Evolutionary conservation across 1,284 basidiomycete species (phyloP).

Genomic region (Apiotrichum siamense): DNA sequence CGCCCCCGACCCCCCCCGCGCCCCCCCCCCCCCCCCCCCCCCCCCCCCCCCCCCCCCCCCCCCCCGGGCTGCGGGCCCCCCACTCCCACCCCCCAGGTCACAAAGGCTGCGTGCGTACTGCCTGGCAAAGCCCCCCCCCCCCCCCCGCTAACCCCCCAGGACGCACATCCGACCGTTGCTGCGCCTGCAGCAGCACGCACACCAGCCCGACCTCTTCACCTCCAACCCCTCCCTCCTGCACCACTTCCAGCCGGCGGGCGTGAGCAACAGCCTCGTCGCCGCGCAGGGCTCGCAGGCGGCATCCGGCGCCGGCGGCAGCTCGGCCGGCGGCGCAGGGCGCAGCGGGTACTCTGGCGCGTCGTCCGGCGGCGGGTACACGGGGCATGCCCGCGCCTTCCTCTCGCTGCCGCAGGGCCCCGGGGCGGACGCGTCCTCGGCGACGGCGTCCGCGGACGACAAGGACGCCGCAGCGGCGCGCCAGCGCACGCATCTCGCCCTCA

Average conservation of each 20-base stretch:
- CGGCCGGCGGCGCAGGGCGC: conserved; percentile 30
- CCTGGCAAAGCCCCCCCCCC: too few relatives aligned
- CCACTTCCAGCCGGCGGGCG: conserved; percentile 34
- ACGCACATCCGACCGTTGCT: conserved; percentile 44
- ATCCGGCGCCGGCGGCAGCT: conserved; percentile 11
- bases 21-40: not conserved
- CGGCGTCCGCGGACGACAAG: conserved; percentile 24
- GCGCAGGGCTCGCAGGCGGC: conserved; percentile 24
- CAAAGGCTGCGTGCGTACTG: conserved; percentile 40
- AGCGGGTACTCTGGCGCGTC: conserved; percentile 33
- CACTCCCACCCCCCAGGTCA: not conserved
- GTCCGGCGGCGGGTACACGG: conserved; percentile 37
- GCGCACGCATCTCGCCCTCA: conserved; percentile 12
- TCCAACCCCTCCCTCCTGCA: conserved; percentile 46
- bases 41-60: not conserved
- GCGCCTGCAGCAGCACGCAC: conserved; percentile 28
- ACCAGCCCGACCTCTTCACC: conserved; percentile 44
- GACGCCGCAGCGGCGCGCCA: conserved; percentile 8
- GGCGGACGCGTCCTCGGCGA: conserved; percentile 24
- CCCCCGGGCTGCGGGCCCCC: conserved; percentile 10
- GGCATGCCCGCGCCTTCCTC: conserved; percentile 42
- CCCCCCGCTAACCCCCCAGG: too few relatives aligned
- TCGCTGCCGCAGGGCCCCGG: conserved; percentile 30
- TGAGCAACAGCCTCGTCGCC: conserved; percentile 21
- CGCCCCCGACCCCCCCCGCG: not conserved